Evolutionary conservation across 2,329 filamentous ascomycete species (phyloP), one percentile per base, ranked within the genome.

Genomic region (Akanthomyces uredinophilus): DNA sequence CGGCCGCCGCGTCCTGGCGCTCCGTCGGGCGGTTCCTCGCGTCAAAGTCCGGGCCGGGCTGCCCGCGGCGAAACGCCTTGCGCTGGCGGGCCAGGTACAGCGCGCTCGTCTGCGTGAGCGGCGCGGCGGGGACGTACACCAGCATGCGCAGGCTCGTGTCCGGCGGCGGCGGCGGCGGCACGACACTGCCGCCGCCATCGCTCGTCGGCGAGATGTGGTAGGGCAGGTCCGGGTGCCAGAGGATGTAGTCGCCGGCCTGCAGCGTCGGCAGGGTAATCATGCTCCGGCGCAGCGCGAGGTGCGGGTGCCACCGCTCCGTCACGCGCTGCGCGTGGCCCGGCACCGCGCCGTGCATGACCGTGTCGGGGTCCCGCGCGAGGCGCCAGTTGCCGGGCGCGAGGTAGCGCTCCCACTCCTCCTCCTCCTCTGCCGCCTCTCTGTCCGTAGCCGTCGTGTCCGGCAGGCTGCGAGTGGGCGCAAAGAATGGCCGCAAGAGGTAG

Each of bases 401-500:
- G 65, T 82, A 83, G 7, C 75, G 76, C 0, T 81, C 78, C 81
- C 81, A 83, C n/a, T 27, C 27, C 7, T 11, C 10, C 27, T 20
- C 51, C 55, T 75, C 73, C 0, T 81, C 80, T 4, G 77, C 72
- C 3, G 75, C 73, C 8, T 69, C 29, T 32, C 5, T 5, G 4
- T 4, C 29, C 8, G 75, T 64, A 75, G 78, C 18, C 32, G 7
- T 8, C 32, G 16, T 27, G 27, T 5, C 18, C 11, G 50, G 32
- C n/a, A 52, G 50, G 10, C 10, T 16, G 14, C 4, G 13, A 22
- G 4, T 3, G 5, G 81, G 74, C 56, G 74, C 75, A 71, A 84
- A 84, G 69, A 84, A 83, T 5, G 81, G 82, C 2, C 82, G 77
- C 2, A 95, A 81, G 0, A 95, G 81, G 66, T 87, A 88, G 74